Conservation (phyloP, 2,329 filamentous ascomycete species). For the Pseudocercospora fuligena region DNA sequence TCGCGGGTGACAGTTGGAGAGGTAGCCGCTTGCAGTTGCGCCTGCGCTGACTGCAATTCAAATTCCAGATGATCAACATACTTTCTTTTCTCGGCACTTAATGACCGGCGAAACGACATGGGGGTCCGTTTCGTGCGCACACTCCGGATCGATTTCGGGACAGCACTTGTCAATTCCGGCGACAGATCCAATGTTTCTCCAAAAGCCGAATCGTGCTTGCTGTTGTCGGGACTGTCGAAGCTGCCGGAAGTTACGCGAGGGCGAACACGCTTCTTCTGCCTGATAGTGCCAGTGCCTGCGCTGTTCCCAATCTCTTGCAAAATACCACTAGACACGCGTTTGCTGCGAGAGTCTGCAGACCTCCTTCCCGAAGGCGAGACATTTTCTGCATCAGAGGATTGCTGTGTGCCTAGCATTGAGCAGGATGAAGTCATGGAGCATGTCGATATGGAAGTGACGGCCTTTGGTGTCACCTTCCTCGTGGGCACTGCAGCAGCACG, state of each 20-base stretch:
- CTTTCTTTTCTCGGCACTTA: slow-evolving; percentile 48
- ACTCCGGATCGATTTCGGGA: slow-evolving; percentile 19
- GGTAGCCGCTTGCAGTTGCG: slow-evolving; percentile 45
- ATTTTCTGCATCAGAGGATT: slow-evolving; percentile 31
- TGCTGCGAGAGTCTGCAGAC: slow-evolving; percentile 22
- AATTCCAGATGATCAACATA: slow-evolving; percentile 57
- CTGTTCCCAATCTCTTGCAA: slow-evolving; percentile 40
- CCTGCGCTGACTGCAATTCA: slow-evolving; percentile 49
- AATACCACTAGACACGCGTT: slow-evolving; percentile 30
- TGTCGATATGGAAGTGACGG: slow-evolving; percentile 28
- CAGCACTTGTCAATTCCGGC: slow-evolving; percentile 23
- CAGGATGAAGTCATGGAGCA: slow-evolving; percentile 26
- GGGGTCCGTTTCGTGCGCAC: slow-evolving; percentile 13
- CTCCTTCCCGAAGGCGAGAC: slow-evolving; percentile 28
- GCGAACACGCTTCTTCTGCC: slow-evolving; percentile 25
- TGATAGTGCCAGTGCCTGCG: slow-evolving; percentile 12
- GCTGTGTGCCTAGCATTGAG: slow-evolving; percentile 18
- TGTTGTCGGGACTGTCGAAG: slow-evolving; percentile 23
- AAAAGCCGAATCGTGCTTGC: slow-evolving; percentile 24
- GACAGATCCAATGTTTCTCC: slow-evolving; percentile 23
- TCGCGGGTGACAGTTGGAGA: slow-evolving; percentile 46
- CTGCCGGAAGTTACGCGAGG: slow-evolving; percentile 27
- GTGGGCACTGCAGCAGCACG: slow-evolving; percentile 37
- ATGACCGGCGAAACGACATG: slow-evolving; percentile 36
- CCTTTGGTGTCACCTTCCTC: slow-evolving; percentile 40